A percentile compares a stretch with the other conserved stretches of the same genome.
Evolutionary conservation across 345 rosid genomes (phyloP).

Genomic region (Cardamine occulta): DNA sequence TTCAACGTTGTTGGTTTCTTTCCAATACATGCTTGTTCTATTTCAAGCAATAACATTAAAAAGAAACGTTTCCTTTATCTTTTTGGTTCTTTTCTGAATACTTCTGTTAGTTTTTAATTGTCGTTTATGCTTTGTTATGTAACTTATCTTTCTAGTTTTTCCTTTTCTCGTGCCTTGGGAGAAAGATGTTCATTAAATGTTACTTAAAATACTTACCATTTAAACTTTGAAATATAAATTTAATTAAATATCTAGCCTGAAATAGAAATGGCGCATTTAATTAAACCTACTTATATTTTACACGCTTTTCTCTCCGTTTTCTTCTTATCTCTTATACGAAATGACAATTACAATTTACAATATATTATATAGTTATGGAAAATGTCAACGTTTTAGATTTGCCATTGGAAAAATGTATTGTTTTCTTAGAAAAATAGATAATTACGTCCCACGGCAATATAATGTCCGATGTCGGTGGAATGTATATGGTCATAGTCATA

Average conservation of each 20-base stretch:
- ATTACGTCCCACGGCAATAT: slow-evolving; percentile 27
- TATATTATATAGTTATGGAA: background rate
- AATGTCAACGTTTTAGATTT: slow-evolving; percentile 8
- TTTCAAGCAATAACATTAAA: background rate
- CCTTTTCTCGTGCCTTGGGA: background rate
- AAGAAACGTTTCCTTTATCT: background rate
- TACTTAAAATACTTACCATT: slow-evolving; percentile 2
- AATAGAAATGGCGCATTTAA: slow-evolving; percentile 13
- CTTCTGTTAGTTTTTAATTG: background rate
- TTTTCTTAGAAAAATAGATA: background rate
- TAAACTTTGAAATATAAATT: slow-evolving; percentile 11
- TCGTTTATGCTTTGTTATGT: background rate
- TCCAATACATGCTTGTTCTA: slow-evolving; percentile 5
- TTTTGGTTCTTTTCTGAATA: slow-evolving; percentile 14
- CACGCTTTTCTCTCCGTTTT: slow-evolving; percentile 14
- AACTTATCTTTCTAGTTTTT: slow-evolving; percentile 8
- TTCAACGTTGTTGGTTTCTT: slow-evolving; percentile 18
- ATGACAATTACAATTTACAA: slow-evolving; percentile 14
- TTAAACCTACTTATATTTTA: background rate
- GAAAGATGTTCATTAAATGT: background rate
- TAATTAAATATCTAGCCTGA: background rate
- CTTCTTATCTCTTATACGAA: background rate
- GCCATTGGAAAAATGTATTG: slow-evolving; percentile 1
- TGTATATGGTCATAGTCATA: slow-evolving; percentile 29
- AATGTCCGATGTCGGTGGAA: slow-evolving; percentile 38